Conservation (phyloP, 2,329 filamentous ascomycete species). For the Ceratocystis diversiconidia region DNA sequence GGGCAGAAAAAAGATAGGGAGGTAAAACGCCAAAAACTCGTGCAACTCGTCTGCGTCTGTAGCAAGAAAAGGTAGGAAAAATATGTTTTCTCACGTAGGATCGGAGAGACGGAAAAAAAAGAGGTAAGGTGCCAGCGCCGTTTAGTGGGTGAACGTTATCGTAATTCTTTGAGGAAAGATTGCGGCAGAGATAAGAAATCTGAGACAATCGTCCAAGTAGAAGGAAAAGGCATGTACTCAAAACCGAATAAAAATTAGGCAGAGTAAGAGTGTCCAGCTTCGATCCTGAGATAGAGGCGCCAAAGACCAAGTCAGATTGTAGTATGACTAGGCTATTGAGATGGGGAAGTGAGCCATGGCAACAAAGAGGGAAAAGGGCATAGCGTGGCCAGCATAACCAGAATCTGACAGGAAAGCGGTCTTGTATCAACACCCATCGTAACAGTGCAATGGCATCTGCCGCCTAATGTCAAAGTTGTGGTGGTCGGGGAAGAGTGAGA, state of each 20-base stretch:
- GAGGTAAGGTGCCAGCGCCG: neutral
- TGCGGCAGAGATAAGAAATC: slow-evolving; percentile 1
- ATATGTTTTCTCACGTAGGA: neutral
- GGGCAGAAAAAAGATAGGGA: slow-evolving; percentile 3
- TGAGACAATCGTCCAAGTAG: neutral
- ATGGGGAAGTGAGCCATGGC: neutral
- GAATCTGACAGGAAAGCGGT: neutral
- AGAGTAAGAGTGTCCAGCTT: neutral
- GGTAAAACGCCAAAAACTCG: slow-evolving; percentile 1
- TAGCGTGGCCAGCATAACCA: neutral
- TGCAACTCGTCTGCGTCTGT: slow-evolving; percentile 5
- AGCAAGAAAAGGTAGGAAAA: neutral
- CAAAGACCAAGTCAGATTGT: neutral
- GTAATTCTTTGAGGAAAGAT: neutral
- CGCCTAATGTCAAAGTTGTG: neutral
- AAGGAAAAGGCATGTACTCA: neutral
- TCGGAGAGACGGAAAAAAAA: neutral
- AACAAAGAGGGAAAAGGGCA: neutral
- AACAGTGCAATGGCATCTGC: neutral
- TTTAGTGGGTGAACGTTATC: neutral
- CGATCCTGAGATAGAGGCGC: neutral
- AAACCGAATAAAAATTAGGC: neutral
- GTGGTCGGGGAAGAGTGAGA: neutral
- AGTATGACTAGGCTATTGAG: neutral
- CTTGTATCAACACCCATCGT: neutral